Base-by-base conservation (phyloP, 2,329 filamentous ascomycete species). In the Botryotinia narcissicola region DNA sequence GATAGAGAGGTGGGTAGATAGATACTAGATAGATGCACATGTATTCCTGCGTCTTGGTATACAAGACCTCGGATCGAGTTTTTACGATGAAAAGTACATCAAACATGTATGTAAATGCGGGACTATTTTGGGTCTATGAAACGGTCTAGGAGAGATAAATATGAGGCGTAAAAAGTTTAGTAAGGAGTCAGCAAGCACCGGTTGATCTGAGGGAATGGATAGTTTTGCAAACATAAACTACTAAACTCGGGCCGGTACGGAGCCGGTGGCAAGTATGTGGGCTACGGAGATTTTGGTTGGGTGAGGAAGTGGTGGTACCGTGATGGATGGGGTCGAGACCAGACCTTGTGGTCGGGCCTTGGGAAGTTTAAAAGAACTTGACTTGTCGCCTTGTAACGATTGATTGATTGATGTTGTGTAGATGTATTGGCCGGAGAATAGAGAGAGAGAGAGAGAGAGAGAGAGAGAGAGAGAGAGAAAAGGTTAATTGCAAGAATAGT, bases 61-160 rank as follows among this genome's bases (percentile, higher is more conserved):
- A 68, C 35, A 68, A 40, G 25, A 40, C 48, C 66, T 68, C 66
- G 66, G 48, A 68, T 68, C 66, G 66, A 57, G 48, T 57, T 68
- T 25, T 22, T 25, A 32, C 48, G 35, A n/a, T 57, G 66, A 42
- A 57, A 54, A 57, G 5, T 6, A 40, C 54, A 68, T 4, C 48
- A 54, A 51, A 68, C 48, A 57, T 68, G 35, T n/a, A 42, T 16
- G 10, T n/a, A 35, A 57, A 68, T 32, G 48, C 48, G 16, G 48
- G 18, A 51, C 37, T 32, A 14, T 4, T 42, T 22, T 37, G 48
- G 66, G 66, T 68, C 66, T 57, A 25, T 25, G 7, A 37, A 18
- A 57, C 51, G n/a, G 51, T 29, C 60, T 42, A 57, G 51, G 51
- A 46, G 62, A 48, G 8, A 32, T 68, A 37, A 57, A 68, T 37